These are phyloP conservation scores for Solanum dulcamara DNA, from an alignment of 257 asterid genomes.

Conservation along the genomic window DNA sequence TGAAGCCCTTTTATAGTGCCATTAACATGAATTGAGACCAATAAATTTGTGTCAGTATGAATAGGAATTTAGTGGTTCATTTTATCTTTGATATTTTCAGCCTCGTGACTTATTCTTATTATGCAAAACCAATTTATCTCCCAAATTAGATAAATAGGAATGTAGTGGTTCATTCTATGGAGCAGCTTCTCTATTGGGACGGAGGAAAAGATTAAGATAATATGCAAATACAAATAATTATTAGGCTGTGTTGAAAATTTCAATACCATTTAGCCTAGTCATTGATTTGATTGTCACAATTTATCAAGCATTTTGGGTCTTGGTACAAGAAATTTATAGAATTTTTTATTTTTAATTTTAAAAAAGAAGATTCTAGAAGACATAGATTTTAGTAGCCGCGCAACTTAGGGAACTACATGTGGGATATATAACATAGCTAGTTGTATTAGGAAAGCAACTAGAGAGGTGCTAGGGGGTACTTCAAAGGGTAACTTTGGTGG, in stretches of 20 bases:
- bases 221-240: neutral
- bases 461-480: too few relatives aligned
- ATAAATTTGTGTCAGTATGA: neutral
- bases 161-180: too few relatives aligned
- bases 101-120: neutral
- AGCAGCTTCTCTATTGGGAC: neutral
- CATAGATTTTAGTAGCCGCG: too few relatives aligned
- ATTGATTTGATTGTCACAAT: neutral
- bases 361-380: too few relatives aligned
- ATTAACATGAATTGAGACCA: neutral
- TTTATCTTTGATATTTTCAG: neutral
- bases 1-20: neutral
- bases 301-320: neutral
- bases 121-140: neutral
- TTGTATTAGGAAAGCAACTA: too few relatives aligned
- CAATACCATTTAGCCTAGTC: neutral
- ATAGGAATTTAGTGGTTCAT: neutral
- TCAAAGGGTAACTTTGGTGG: too few relatives aligned
- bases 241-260: neutral
- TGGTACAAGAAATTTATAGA: neutral
- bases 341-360: too few relatives aligned
- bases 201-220: neutral
- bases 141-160: neutral
- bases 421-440: too few relatives aligned
- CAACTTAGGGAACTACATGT: too few relatives aligned